phyloP scores from a whole-genome alignment of 176 grass and related monocot genomes.

The Stipa capillata region DNA sequence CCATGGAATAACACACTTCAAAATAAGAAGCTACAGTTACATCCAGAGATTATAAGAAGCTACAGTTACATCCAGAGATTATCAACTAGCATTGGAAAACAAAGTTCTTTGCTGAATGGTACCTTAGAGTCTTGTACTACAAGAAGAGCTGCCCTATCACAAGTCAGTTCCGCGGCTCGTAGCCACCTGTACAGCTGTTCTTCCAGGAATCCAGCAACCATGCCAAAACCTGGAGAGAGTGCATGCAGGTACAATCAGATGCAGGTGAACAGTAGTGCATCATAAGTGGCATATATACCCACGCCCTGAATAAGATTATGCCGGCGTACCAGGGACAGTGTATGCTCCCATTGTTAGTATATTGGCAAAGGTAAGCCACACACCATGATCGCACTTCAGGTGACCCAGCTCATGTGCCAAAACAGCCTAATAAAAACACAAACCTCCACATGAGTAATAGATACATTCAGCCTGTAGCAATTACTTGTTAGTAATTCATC shows the following conservation, averaged over 20 bases:
- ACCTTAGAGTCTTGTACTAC: constrained; percentile 90
- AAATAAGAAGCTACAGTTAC: too few relatives aligned
- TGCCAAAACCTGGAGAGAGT: constrained; percentile 57
- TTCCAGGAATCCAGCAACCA: constrained; percentile 74
- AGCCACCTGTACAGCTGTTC: constrained; percentile 91
- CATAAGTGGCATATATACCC: neutral
- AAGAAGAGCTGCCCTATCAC: constrained; percentile 92
- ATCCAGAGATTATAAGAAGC: too few relatives aligned
- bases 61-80: neutral
- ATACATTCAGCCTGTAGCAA: neutral
- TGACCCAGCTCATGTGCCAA: constrained; percentile 97
- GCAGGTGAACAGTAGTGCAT: neutral
- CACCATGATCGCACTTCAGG: constrained; percentile 90
- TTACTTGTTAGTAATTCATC: neutral
- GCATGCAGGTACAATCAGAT: neutral
- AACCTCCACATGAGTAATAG: neutral
- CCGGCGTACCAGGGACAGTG: constrained; percentile 68
- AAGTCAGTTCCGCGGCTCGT: constrained; percentile 84
- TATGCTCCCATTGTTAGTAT: constrained; percentile 83
- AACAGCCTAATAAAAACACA: constrained; percentile 74
- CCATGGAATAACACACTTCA: too few relatives aligned
- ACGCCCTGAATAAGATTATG: neutral
- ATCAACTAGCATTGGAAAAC: neutral
- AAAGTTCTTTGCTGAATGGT: neutral
- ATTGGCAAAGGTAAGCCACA: constrained; percentile 97